These are phyloP conservation scores for Cucurbita pepo DNA, from an alignment of 306 rosid species.

Conservation along the genomic window DNA sequence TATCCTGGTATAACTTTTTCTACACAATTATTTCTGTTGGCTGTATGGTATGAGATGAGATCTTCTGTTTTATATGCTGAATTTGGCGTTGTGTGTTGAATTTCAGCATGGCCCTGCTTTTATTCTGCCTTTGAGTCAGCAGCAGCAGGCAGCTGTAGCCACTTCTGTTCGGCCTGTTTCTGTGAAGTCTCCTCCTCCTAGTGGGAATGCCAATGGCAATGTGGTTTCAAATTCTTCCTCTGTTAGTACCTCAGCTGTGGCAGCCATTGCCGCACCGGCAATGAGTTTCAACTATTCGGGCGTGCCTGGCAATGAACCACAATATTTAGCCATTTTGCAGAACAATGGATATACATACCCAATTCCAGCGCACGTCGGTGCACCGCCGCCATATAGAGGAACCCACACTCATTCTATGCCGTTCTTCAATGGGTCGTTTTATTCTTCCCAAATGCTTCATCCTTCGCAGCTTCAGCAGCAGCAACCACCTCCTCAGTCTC, in stretches of 20 bases:
- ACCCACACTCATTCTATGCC: conserved; percentile 67
- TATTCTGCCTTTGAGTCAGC: conserved; percentile 79
- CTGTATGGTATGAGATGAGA: not conserved
- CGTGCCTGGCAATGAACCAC: conserved; percentile 64
- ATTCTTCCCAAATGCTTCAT: conserved; percentile 70
- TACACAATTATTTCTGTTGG: not conserved
- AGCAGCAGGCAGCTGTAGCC: conserved; percentile 74
- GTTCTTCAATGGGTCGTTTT: conserved; percentile 70
- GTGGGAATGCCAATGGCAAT: conserved; percentile 19
- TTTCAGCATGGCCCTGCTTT: conserved; percentile 79
- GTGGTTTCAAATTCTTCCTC: conserved; percentile 26
- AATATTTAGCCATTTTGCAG: conserved; percentile 76
- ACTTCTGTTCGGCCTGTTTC: conserved; percentile 64
- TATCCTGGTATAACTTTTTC: conserved; percentile 39
- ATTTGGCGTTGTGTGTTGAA: not conserved
- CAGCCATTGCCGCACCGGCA: conserved; percentile 39
- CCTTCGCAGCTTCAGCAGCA: conserved; percentile 71
- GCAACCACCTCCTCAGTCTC: conserved; percentile 42
- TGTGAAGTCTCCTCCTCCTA: conserved; percentile 42
- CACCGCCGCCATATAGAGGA: conserved; percentile 74
- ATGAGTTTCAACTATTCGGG: conserved; percentile 84
- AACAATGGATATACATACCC: conserved; percentile 80
- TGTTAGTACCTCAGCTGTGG: conserved; percentile 20
- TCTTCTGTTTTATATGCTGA: not conserved
- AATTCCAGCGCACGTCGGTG: conserved; percentile 77